A percentile compares a stretch with the other conserved stretches of the same genome.
phyloP scores from a whole-genome alignment of 176 grass and related monocot genomes.

The Chloris gayana region DNA sequence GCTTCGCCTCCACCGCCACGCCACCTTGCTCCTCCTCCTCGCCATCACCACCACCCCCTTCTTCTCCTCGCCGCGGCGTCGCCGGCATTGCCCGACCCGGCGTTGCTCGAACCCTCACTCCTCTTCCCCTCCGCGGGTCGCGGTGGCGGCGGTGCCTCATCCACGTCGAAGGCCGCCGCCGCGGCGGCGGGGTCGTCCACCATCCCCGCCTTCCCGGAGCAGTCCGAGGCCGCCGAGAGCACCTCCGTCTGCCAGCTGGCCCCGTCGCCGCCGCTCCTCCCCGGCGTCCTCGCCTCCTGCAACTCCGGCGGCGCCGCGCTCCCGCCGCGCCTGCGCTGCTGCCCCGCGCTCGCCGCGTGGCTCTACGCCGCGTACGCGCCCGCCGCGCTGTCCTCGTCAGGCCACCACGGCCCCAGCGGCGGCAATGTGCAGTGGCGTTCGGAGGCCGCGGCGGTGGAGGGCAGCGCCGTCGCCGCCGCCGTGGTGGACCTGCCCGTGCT shows the following conservation, averaged over 20 bases:
- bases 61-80: slow-evolving; percentile 21
- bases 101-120: slow-evolving; percentile 49
- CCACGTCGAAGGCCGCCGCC: slow-evolving; percentile 12
- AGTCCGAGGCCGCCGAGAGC: slow-evolving; percentile 60
- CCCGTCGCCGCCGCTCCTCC: slow-evolving; percentile 61
- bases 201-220: slow-evolving; percentile 96
- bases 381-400: slow-evolving; percentile 53
- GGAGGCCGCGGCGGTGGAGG: slow-evolving; percentile 3
- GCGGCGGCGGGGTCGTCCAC: slow-evolving; percentile 33
- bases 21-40: slow-evolving; percentile 24
- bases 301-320: slow-evolving; percentile 22
- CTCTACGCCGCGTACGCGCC: slow-evolving; percentile 83
- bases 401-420: too few species aligned
- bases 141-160: background rate
- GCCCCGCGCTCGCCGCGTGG: slow-evolving; percentile 76
- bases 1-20: slow-evolving; percentile 18
- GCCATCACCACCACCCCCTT: slow-evolving; percentile 22
- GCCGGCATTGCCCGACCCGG: slow-evolving; percentile 34
- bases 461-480: slow-evolving; percentile 12
- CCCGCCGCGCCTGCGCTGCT: slow-evolving; percentile 62
- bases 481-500: slow-evolving; percentile 60
- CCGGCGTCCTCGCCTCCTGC: slow-evolving; percentile 62
- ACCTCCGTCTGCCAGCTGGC: slow-evolving; percentile 77
- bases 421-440: background rate
- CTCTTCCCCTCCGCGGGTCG: slow-evolving; percentile 50